Conservation (phyloP, 225 moss, liverwort and hornwort genomes). For the Thuidium tamariscinum region DNA sequence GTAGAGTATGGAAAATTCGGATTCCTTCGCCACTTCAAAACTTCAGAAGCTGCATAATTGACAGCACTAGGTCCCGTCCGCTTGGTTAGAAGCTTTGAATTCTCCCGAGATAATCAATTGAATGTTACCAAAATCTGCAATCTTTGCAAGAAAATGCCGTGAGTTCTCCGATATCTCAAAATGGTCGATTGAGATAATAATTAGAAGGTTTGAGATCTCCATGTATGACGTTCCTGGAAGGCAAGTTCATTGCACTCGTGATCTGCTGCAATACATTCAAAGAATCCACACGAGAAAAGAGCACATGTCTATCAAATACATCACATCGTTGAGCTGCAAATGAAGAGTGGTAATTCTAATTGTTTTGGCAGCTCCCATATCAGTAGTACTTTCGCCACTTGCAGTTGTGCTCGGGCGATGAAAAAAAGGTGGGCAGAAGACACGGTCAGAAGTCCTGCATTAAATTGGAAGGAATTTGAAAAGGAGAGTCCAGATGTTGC, state of each 20-base stretch:
- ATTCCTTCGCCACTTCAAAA: too few relatives aligned
- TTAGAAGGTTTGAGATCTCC: neutral
- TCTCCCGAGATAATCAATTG: neutral
- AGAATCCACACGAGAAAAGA: neutral
- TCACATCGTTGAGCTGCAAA: neutral
- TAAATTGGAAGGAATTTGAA: neutral
- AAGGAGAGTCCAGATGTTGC: neutral
- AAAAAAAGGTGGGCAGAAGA: neutral
- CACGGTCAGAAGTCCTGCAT: neutral
- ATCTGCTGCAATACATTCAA: neutral
- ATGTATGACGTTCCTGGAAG: neutral
- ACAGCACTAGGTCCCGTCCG: neutral
- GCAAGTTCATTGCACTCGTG: neutral
- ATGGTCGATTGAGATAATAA: neutral
- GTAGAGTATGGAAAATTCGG: too few relatives aligned
- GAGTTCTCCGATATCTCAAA: neutral
- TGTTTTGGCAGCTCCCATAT: neutral
- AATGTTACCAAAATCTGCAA: neutral
- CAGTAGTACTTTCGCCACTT: neutral
- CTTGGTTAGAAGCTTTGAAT: neutral
- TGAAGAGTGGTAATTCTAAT: neutral
- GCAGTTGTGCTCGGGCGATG: neutral
- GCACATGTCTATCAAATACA: neutral
- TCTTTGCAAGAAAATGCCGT: neutral
- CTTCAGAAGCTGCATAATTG: neutral